Base-by-base conservation (phyloP, 1,284 basidiomycete genomes). In the Sporisorium sorghi region DNA sequence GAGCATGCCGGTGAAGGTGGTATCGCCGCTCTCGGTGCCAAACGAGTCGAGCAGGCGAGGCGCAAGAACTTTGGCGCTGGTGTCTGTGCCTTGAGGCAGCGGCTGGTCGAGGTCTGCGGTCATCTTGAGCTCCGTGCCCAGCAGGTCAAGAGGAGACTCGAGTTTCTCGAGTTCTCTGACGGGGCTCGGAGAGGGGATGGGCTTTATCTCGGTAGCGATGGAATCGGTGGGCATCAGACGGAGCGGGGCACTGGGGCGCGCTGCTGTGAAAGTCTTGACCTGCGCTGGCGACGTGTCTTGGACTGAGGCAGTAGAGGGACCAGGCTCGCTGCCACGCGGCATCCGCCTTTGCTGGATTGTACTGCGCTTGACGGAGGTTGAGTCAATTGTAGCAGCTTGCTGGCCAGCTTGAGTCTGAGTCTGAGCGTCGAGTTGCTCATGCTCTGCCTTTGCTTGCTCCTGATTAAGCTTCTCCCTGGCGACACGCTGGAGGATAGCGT, bases 401-500 rank as follows among this genome's bases (percentile, higher is more conserved):
- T 48, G n/a, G 1, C 21, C n/a, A 15, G 23, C 4, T n/a, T 17
- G 40, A 8, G 6, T 15, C n/a, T 30, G 33, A 11, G 23, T 21
- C 42, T n/a, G 33, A 10, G 10, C 30, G 9, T 51, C 24, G 47
- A 15, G 17, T 9, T 60, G 15, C 5, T 33, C 44, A 1, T 37
- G 24, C 7, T 35, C 51, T 14, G 52, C 33, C 21, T 52, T 63
- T 6, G 64, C 60, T 49, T 76, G 73, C 26, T 56, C 58, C 24
- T 72, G 70, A 37, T 61, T 50, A 37, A 64, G 57, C 65, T 78
- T 78, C 28, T 80, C 73, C 23, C 44, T 51, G 1, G 78, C 80
- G 5, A 83, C 78, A n/a, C 83, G 76, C 59, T 75, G 67, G 19
- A 82, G 76, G 23, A 84, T 78, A 12, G 75, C 68, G 49, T 83